Conservation (phyloP, 305 asterid species). For the Plantago lanceolata region DNA sequence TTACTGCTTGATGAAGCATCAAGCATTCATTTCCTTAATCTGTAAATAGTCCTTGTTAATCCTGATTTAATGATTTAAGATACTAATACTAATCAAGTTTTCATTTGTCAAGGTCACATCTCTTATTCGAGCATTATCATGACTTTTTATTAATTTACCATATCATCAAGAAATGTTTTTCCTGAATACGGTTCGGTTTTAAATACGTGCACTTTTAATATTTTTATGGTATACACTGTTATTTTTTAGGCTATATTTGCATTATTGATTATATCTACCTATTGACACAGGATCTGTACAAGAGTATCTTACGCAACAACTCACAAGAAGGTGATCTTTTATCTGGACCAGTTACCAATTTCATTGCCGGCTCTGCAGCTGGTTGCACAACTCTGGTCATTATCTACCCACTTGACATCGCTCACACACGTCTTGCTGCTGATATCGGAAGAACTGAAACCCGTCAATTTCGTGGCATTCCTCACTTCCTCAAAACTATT, state of each 20-base stretch:
- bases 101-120: too few relatives aligned
- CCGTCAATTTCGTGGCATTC: constrained; percentile 84
- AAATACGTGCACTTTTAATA: too few relatives aligned
- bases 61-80: background rate
- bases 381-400: constrained; percentile 87
- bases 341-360: constrained; percentile 73
- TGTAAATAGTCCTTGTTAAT: background rate
- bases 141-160: too few relatives aligned
- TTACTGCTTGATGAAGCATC: too few relatives aligned
- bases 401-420: constrained; percentile 91
- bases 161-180: too few relatives aligned
- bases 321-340: constrained; percentile 45
- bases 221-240: too few relatives aligned
- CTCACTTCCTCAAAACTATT: constrained; percentile 69
- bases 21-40: too few relatives aligned
- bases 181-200: too few relatives aligned
- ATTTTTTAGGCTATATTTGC: background rate
- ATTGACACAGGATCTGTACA: constrained; percentile 76
- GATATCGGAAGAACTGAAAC: constrained; percentile 71
- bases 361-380: constrained; percentile 84
- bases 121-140: too few relatives aligned
- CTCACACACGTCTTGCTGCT: constrained; percentile 96
- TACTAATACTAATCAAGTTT: background rate
- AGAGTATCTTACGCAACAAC: constrained; percentile 59
- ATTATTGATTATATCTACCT: background rate